A percentile compares a stretch with the other conserved stretches of the same genome.
Evolutionary conservation across 805 yeast genomes (phyloP).

Genomic region (Scheffersomyces lignosus): DNA sequence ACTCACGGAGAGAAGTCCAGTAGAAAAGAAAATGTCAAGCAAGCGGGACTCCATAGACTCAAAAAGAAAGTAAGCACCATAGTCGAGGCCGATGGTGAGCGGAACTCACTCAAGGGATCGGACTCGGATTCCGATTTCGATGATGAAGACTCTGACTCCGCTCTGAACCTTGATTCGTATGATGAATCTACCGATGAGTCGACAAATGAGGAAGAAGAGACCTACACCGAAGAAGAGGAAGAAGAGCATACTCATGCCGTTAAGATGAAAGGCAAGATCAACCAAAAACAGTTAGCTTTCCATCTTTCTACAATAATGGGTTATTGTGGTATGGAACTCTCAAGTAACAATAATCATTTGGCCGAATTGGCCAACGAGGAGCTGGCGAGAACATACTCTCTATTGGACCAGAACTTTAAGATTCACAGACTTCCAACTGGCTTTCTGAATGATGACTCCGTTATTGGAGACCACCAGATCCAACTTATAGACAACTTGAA

Average conservation of each 20-base stretch:
- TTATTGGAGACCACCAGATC: conserved; percentile 30
- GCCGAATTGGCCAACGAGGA: conserved; percentile 30
- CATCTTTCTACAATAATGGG: conserved; percentile 34
- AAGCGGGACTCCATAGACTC: background rate
- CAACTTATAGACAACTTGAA: conserved; percentile 22
- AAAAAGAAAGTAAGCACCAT: conserved; percentile 28
- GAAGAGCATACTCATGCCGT: conserved; percentile 31
- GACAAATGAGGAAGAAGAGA: conserved; percentile 5
- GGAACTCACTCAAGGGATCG: conserved; percentile 11
- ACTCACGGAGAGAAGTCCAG: no score
- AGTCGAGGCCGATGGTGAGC: conserved; percentile 22
- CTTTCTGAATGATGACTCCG: conserved; percentile 21
- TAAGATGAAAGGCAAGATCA: conserved; percentile 14
- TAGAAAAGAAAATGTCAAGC: no score
- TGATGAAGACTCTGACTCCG: conserved; percentile 9
- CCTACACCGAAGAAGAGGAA: conserved; percentile 14
- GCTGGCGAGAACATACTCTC: conserved; percentile 32
- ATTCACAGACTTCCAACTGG: conserved; percentile 26
- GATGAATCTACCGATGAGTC: background rate
- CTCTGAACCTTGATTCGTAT: conserved; percentile 6
- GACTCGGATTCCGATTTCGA: conserved; percentile 11
- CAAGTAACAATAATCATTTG: conserved; percentile 14
- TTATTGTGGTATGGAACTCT: conserved; percentile 31
- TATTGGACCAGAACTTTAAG: conserved; percentile 20
- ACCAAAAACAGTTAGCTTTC: conserved; percentile 13